Percentiles rank a stretch among this genome's conserved stretches.
Conservation (phyloP, 495 filamentous ascomycete species). For the Bombardia bombarda region DNA sequence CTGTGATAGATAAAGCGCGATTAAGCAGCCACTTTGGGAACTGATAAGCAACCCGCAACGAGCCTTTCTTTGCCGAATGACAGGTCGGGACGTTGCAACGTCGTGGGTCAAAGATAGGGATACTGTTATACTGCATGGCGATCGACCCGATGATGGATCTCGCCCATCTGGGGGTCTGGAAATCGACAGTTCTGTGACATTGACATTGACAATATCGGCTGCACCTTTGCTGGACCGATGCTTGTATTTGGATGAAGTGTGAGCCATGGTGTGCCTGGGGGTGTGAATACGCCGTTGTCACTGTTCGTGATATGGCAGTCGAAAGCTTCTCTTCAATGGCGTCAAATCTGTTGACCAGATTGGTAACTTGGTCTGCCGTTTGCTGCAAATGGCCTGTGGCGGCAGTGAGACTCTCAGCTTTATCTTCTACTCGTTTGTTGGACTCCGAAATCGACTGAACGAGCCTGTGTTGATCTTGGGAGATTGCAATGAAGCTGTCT, state of each 20-base stretch:
- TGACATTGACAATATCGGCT: not conserved
- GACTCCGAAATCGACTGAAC: not conserved
- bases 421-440: too few species aligned
- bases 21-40: conserved; percentile 2
- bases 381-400: not conserved
- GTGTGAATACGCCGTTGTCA: not conserved
- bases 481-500: not conserved
- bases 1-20: not conserved
- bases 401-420: too few species aligned
- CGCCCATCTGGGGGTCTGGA: not conserved
- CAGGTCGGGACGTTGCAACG: not conserved
- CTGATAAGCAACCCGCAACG: not conserved
- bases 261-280: not conserved
- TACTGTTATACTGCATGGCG: not conserved
- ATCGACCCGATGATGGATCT: not conserved
- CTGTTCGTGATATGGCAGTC: not conserved
- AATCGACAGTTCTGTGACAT: not conserved
- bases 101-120: not conserved
- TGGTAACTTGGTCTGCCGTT: not conserved
- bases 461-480: not conserved
- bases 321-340: not conserved
- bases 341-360: not conserved
- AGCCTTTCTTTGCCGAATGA: not conserved
- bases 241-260: not conserved
- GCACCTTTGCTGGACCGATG: not conserved